These are phyloP conservation scores for Codiaeum variegatum DNA, from an alignment of 441 rosid genomes.

Conservation along the genomic window DNA sequence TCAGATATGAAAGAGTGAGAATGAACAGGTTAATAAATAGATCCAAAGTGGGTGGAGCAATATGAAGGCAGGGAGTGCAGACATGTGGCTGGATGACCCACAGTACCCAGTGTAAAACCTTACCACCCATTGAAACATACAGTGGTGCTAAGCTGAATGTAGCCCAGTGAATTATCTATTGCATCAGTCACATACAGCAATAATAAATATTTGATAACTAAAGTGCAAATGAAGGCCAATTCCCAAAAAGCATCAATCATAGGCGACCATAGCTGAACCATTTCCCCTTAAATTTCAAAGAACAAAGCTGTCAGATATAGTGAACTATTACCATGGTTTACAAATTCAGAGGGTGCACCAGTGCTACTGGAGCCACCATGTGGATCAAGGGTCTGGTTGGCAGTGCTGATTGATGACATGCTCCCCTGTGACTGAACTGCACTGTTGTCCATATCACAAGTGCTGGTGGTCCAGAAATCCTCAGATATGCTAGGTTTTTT, in stretches of 20 bases:
- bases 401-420: slow-evolving; percentile 45
- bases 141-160: not conserved
- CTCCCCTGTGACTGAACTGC: slow-evolving; percentile 55
- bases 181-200: not conserved
- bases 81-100: not conserved
- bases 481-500: slow-evolving; percentile 48
- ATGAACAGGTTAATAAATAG: not conserved
- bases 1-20: not conserved
- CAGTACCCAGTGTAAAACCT: not conserved
- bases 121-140: not conserved
- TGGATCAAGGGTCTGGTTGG: slow-evolving; percentile 40
- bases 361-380: slow-evolving; percentile 44
- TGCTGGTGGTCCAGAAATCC: slow-evolving; percentile 54
- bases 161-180: not conserved
- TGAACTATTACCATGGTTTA: slow-evolving; percentile 69
- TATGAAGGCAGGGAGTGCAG: not conserved
- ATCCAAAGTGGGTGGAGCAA: not conserved
- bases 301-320: slow-evolving; percentile 9
- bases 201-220: not conserved
- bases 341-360: slow-evolving; percentile 52
- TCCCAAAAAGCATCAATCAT: not conserved
- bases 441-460: slow-evolving; percentile 52
- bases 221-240: not conserved
- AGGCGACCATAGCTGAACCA: too few species aligned
- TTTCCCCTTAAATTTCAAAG: not conserved